Evolutionary conservation across 73 alveolate genomes (phyloP).

Genomic region (Stentor coeruleus): DNA sequence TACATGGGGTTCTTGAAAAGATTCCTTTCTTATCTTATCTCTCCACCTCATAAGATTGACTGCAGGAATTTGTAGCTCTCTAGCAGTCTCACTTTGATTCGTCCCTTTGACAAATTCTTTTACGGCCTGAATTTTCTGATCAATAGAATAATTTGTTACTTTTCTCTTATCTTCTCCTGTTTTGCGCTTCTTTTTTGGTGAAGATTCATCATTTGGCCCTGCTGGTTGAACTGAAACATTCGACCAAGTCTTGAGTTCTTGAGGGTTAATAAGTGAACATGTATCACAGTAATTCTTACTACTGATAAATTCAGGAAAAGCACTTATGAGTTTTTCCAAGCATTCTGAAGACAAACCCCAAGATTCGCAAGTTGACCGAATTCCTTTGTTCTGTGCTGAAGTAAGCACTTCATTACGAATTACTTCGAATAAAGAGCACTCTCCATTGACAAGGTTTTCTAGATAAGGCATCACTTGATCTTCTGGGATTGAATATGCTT

Average conservation of each 20-base stretch:
- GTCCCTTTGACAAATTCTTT: not conserved
- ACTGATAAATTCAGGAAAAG: not conserved
- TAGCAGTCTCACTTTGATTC: conserved; percentile 5
- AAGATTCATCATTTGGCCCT: not conserved
- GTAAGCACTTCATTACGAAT: not conserved
- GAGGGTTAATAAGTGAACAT: not conserved
- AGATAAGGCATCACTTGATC: not conserved
- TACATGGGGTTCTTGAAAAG: conserved; percentile 11
- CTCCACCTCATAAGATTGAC: conserved; percentile 16
- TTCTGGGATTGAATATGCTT: not conserved
- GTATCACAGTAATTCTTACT: not conserved
- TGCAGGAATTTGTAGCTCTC: conserved; percentile 13
- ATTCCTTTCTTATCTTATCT: conserved; percentile 13
- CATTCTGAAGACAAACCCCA: not conserved
- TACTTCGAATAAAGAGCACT: not conserved
- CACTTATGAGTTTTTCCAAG: not conserved
- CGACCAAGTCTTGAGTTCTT: not conserved
- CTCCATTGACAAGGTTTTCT: not conserved
- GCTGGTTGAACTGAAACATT: not conserved
- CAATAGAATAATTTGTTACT: not conserved
- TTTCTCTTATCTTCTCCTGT: not conserved
- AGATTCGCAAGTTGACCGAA: not conserved
- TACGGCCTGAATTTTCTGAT: conserved; percentile 11
- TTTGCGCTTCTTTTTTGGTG: not conserved
- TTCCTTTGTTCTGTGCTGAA: not conserved